Evolutionary conservation across 1,284 basidiomycete genomes (phyloP).

Genomic region (Cutaneotrichosporon sp.): DNA sequence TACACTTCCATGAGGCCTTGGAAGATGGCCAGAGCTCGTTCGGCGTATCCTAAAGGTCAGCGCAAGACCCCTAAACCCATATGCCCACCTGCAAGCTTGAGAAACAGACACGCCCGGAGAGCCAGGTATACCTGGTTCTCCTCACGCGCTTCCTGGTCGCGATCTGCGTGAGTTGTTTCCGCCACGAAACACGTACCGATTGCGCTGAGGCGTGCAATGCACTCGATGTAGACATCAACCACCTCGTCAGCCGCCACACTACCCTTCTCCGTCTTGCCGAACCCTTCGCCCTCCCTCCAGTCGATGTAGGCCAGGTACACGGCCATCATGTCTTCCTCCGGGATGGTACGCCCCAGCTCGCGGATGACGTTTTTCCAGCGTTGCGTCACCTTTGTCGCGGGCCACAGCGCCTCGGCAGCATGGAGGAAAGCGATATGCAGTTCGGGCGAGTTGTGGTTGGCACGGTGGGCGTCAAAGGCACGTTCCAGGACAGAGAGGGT

Average conservation of each 20-base stretch:
- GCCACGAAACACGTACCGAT: not conserved
- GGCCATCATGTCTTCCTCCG: constrained; percentile 30
- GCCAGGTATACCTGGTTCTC: constrained; percentile 45
- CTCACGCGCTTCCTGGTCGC: constrained; percentile 25
- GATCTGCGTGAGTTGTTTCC: not conserved
- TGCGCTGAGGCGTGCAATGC: constrained; percentile 24
- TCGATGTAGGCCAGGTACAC: constrained; percentile 42
- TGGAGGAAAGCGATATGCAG: constrained; percentile 41
- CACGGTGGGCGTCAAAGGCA: constrained; percentile 30
- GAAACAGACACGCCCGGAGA: constrained; percentile 50
- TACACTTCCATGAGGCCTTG: constrained; percentile 53
- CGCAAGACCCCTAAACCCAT: not conserved
- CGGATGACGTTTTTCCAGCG: constrained; percentile 41
- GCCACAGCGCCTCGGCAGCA: constrained; percentile 37
- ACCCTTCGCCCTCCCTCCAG: constrained; percentile 43
- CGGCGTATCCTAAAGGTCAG: constrained; percentile 45
- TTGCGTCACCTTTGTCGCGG: constrained; percentile 30
- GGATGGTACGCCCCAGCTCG: constrained; percentile 20
- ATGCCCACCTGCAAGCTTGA: constrained; percentile 71
- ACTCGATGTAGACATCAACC: constrained; percentile 38
- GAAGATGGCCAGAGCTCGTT: constrained; percentile 50
- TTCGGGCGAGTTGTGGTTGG: constrained; percentile 24
- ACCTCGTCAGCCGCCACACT: constrained; percentile 40
- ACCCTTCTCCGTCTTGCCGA: constrained; percentile 21
- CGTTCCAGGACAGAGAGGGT: constrained; percentile 39